These are phyloP conservation scores for Glycine soja DNA, from an alignment of 306 rosid species.

Conservation along the genomic window DNA sequence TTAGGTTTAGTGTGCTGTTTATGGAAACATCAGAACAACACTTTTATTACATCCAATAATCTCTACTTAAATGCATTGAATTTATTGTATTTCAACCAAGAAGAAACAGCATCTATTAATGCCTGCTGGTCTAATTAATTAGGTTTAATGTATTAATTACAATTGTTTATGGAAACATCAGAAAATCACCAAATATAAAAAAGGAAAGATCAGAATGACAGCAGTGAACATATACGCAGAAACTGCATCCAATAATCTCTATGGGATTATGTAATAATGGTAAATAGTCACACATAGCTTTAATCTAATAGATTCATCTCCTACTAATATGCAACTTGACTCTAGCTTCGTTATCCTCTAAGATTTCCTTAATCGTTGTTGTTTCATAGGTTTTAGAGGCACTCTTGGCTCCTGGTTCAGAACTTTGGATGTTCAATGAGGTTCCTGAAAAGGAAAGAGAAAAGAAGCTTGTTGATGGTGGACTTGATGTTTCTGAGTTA, in stretches of 20 bases:
- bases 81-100: neutral
- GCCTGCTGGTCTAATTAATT: conserved; percentile 14
- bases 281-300: neutral
- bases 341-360: conserved; percentile 36
- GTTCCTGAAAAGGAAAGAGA: conserved; percentile 89
- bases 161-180: conserved; percentile 19
- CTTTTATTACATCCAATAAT: neutral
- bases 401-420: conserved; percentile 87
- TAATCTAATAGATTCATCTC: neutral
- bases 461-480: conserved; percentile 89
- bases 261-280: conserved; percentile 22
- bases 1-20: conserved; percentile 9
- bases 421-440: conserved; percentile 99
- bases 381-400: conserved; percentile 89
- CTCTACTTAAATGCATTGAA: conserved; percentile 9
- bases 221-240: neutral
- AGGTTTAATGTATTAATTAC: conserved; percentile 4
- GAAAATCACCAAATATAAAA: too few species aligned
- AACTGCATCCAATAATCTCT: neutral
- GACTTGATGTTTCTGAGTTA: conserved; percentile 76
- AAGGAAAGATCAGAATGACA: neutral
- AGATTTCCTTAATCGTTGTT: conserved; percentile 36
- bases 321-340: neutral
- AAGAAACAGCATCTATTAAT: neutral
- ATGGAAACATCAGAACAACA: conserved; percentile 2